Evolutionary conservation across 768 basidiomycete species (phyloP), one percentile per base, ranked within the genome.

Genomic region (Suillus ampliporus): DNA sequence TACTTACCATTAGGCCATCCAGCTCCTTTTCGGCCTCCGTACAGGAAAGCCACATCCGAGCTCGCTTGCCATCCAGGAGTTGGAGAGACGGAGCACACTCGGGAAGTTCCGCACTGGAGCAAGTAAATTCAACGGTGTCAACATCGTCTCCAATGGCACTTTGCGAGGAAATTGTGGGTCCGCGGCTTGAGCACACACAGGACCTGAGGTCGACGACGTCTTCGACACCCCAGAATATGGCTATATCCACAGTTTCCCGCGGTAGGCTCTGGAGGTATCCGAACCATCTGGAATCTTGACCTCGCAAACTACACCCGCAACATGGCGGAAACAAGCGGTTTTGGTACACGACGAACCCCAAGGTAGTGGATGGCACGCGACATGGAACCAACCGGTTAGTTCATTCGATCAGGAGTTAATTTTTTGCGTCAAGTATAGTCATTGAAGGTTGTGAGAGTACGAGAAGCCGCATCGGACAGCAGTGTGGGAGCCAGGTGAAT

Each of bases 251-350:
- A 6, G 71, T 69, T 46, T 73, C 71, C 47, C 69, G 62, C n/a
- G 89, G 87, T 7, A 92, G 77, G 13, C 86, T 86, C 66, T 88
- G 84, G 6, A 92, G 70, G 74, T 92, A 92, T 50, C 82, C 84
- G 66, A 74, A 79, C 89, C 89, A 92, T 47, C 77, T 78, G 10
- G 90, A 91, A 28, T 60, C 58, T 51, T 71, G 48, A 40, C 83
- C 84, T 59, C 72, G 77, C 53, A 86, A 69, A 61, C 89, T 91
- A 64, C 65, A 62, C 60, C 10, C 58, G 23, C 28, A 68, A 53
- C n/a, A 37, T 17, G 47, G 26, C 26, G 2, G 17, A 40, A 56
- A 28, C 10, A 56, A 26, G 53, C 37, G 17, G 17, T 11, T 28
- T 40, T 17, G 23, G 38, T 28, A 38, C 23, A 54, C 37, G 21